Evolutionary conservation across 2,329 filamentous ascomycete species (phyloP), one percentile per base, ranked within the genome.

Genomic region (Pseudogymnoascus verrucosus): DNA sequence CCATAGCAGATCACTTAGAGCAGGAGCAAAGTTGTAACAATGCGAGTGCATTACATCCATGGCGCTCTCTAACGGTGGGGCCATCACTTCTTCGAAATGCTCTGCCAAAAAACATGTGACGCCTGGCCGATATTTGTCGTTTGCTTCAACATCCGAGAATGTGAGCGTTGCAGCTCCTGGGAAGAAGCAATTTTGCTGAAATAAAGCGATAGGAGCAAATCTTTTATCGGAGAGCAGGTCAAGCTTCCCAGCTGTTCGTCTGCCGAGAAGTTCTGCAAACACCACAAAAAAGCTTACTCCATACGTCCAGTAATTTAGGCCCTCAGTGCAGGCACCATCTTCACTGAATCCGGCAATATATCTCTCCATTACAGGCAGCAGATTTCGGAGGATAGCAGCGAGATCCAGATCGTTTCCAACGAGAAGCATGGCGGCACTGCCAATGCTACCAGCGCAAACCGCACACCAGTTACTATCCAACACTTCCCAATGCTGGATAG

Each of bases 381-480:
- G 31, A 54, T 28, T 28, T 28, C 47, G 26, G 16, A 54, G n/a
- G 14, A 54, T 54, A 54, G 47, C 47, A 5, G 47, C 47, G n/a
- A 54, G 47, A 28, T 54, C 47, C 4, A 54, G n/a, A 11, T 54
- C 26, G n/a, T 54, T 16, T 7, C 31, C 47, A 31, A 54, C 47
- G 23, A 54, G 47, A 31, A 54, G 47, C 47, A 54, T 54, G 26
- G 47, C 47, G 5, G 47, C 47, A 16, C 47, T 54, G 10, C 47
- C 47, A n/a, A 57, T 57, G 47, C 47, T 57, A 31, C 47, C 47
- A 6, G 47, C 47, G 47, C 47, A 57, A 23, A 57, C 47, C 4
- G 47, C 47, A 57, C 47, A 57, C 47, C 47, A 57, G 47, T 57
- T 57, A 57, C n/a, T 57, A n/a, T 57, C 14, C 3, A 57, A 31